phyloP scores from a whole-genome alignment of 2,329 filamentous ascomycete genomes.

The Hypoxylon sp. region DNA sequence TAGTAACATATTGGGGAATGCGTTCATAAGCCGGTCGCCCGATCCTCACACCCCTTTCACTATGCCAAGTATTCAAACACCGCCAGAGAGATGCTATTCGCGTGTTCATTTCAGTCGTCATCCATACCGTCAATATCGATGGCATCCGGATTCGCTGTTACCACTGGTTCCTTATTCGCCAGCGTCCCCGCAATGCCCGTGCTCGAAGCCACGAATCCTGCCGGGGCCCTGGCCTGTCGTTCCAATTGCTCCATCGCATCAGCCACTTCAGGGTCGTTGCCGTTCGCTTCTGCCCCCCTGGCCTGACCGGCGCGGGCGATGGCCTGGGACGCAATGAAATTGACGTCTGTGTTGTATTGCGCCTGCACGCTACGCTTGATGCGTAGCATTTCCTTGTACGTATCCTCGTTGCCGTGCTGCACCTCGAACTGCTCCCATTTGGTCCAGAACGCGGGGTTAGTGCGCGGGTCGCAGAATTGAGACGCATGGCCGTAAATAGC shows the following conservation, averaged over 20 bases:
- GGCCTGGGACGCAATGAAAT: constrained; percentile 96
- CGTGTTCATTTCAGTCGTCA: constrained; percentile 58
- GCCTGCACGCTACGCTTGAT: constrained; percentile 98
- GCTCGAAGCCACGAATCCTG: constrained; percentile 91
- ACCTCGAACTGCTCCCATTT: constrained; percentile 99
- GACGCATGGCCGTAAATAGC: constrained; percentile 97
- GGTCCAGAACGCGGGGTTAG: constrained; percentile 89
- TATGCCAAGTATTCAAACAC: constrained; percentile 40
- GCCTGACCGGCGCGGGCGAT: constrained; percentile 80
- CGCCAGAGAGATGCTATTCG: background rate
- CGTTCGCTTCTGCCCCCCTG: constrained; percentile 56
- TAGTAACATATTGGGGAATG: constrained; percentile 30
- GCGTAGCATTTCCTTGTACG: constrained; percentile 98
- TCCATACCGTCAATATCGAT: constrained; percentile 83
- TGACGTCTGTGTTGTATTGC: constrained; percentile 98
- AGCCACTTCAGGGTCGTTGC: constrained; percentile 62
- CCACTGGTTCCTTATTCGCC: constrained; percentile 55
- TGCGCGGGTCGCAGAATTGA: constrained; percentile 96
- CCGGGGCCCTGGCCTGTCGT: constrained; percentile 85
- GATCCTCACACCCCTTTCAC: constrained; percentile 21
- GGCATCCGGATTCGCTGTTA: constrained; percentile 81
- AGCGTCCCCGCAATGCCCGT: constrained; percentile 76
- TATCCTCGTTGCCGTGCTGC: constrained; percentile 98
- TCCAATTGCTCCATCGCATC: constrained; percentile 94
- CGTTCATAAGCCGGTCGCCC: constrained; percentile 17